Evolutionary conservation across 2,329 filamentous ascomycete species (phyloP).

Genomic region (Dactylellina drechsleri): DNA sequence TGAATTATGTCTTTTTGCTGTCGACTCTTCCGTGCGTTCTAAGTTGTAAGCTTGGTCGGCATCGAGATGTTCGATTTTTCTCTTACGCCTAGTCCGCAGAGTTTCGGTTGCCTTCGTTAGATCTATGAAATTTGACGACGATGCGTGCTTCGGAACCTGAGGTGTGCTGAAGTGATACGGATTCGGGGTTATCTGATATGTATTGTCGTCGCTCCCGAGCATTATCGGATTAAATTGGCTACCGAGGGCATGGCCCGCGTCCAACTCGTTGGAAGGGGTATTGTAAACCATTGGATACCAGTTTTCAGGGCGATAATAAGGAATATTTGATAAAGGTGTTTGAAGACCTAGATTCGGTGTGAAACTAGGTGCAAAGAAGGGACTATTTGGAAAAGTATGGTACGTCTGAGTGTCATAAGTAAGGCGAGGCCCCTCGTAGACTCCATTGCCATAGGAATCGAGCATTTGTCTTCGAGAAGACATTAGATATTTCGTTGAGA

Average conservation of each 20-base stretch:
- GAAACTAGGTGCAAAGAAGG: neutral
- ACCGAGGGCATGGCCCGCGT: neutral
- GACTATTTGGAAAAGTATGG: neutral
- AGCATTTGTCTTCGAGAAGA: conserved; percentile 2
- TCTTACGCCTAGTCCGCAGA: neutral
- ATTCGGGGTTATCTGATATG: neutral
- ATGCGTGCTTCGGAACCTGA: neutral
- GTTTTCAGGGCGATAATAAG: neutral
- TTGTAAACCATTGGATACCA: neutral
- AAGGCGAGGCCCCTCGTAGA: conserved; percentile 3
- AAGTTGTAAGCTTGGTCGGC: neutral
- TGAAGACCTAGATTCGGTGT: conserved; percentile 3
- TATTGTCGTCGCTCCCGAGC: conserved; percentile 9
- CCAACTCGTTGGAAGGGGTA: too few relatives aligned
- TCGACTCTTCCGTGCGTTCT: neutral
- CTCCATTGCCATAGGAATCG: conserved; percentile 4
- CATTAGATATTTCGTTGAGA: conserved; percentile 1
- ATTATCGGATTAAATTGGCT: conserved; percentile 16
- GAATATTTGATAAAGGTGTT: neutral
- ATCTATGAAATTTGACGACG: neutral
- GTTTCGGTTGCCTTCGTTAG: neutral
- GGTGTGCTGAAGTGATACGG: neutral
- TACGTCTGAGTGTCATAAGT: neutral
- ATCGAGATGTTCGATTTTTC: neutral
- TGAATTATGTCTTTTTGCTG: too few relatives aligned